Evolutionary conservation across 1,284 basidiomycete genomes (phyloP).

Genomic region (Porodaedalea pini): DNA sequence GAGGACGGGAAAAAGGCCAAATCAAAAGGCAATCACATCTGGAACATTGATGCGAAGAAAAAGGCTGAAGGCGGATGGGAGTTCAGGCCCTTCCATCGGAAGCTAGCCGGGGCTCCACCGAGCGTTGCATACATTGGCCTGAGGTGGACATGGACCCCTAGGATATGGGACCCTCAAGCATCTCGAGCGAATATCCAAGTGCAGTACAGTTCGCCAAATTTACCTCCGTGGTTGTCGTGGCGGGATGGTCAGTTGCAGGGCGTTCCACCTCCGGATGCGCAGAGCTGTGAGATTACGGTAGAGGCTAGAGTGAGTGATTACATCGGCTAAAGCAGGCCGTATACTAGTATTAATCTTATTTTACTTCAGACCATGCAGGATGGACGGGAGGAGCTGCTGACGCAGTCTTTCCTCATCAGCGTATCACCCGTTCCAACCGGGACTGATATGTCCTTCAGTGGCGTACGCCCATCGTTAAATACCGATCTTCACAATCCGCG

Average conservation of each 20-base stretch:
- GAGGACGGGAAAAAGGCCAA: slow-evolving; percentile 99
- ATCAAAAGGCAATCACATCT: slow-evolving; percentile 99
- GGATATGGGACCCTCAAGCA: slow-evolving; percentile 96
- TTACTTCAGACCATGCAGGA: slow-evolving; percentile 60
- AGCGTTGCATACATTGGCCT: slow-evolving; percentile 80
- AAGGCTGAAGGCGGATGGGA: slow-evolving; percentile 74
- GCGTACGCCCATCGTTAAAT: slow-evolving; percentile 57
- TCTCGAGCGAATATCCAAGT: slow-evolving; percentile 78
- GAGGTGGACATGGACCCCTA: slow-evolving; percentile 90
- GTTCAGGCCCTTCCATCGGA: slow-evolving; percentile 88
- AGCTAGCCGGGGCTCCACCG: slow-evolving; percentile 79
- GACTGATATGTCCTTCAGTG: slow-evolving; percentile 53
- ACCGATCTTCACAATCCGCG: slow-evolving; percentile 47
- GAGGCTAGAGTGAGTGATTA: slow-evolving; percentile 57
- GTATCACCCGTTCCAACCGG: slow-evolving; percentile 66
- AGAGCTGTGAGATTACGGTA: slow-evolving; percentile 67
- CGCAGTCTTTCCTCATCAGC: slow-evolving; percentile 63
- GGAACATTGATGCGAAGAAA: slow-evolving; percentile 97
- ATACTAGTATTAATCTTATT: neutral
- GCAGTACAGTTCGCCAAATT: slow-evolving; percentile 71
- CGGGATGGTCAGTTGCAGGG: slow-evolving; percentile 76
- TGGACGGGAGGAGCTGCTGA: slow-evolving; percentile 63
- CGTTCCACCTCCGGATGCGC: slow-evolving; percentile 65
- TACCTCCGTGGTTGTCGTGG: slow-evolving; percentile 89
- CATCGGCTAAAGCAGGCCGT: neutral